A percentile compares a stretch with the other conserved stretches of the same genome.
phyloP scores from a whole-genome alignment of 2,329 filamentous ascomycete genomes.

The Sporothrix pallida region DNA sequence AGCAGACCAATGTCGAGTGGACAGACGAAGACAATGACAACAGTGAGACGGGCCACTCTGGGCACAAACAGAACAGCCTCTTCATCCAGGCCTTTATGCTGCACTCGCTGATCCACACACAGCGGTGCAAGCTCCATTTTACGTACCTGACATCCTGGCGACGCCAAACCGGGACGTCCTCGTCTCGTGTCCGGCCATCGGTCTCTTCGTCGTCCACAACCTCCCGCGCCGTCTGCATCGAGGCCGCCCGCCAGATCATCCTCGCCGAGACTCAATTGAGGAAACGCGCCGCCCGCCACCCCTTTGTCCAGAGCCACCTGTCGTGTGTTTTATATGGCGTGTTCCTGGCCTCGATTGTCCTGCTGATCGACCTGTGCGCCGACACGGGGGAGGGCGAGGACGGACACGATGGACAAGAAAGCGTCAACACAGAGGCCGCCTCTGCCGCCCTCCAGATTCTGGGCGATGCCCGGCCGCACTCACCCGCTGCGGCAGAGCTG shows the following conservation, averaged over 20 bases:
- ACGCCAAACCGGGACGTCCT: background rate
- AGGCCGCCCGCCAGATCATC: constrained; percentile 31
- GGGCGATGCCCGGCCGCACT: constrained; percentile 24
- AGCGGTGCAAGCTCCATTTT: constrained; percentile 49
- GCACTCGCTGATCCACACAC: constrained; percentile 47
- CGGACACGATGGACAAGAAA: background rate
- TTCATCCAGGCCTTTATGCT: constrained; percentile 49
- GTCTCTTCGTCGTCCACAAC: background rate
- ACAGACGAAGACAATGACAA: constrained; percentile 34
- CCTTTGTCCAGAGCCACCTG: constrained; percentile 25
- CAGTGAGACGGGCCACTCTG: constrained; percentile 17
- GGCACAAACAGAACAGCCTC: constrained; percentile 39
- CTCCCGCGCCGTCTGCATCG: constrained; percentile 27
- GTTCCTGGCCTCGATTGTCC: constrained; percentile 29
- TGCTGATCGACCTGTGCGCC: constrained; percentile 33
- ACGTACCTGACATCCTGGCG: constrained; percentile 44
- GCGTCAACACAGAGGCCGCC: constrained; percentile 1
- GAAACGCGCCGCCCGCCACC: constrained; percentile 6
- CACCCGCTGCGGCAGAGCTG: constrained; percentile 27
- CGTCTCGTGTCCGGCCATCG: background rate
- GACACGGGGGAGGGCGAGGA: background rate
- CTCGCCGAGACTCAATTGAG: constrained; percentile 24
- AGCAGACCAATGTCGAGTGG: background rate
- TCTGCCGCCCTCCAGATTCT: constrained; percentile 29
- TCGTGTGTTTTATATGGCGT: constrained; percentile 31